A percentile compares a stretch with the other conserved stretches of the same genome.
These are phyloP conservation scores for Fagopyrum homotropicum DNA, from an alignment of 148 eudicot genomes.

Conservation along the genomic window DNA sequence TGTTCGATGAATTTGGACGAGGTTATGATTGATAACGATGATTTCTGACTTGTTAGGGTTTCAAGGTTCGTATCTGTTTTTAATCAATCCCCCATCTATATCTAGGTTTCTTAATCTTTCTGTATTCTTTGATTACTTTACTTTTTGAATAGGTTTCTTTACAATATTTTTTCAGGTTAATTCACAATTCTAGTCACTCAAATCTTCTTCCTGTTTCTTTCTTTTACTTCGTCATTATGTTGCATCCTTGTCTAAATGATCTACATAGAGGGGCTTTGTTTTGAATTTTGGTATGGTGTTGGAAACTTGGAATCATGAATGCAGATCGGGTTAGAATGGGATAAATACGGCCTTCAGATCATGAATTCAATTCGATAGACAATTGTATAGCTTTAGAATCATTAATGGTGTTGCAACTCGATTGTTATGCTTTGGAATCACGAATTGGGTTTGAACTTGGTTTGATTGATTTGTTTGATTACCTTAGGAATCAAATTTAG, in stretches of 20 bases:
- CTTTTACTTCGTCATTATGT: background rate
- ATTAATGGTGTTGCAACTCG: background rate
- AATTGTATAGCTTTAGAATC: background rate
- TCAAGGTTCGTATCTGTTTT: background rate
- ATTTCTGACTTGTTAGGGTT: conserved; percentile 9
- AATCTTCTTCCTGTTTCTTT: background rate
- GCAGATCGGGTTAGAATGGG: background rate
- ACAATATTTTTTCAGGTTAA: background rate
- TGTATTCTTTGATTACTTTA: background rate
- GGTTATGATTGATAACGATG: background rate
- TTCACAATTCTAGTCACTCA: conserved; percentile 3
- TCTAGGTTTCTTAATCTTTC: background rate
- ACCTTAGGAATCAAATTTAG: background rate
- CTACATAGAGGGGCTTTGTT: background rate
- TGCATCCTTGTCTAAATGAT: background rate
- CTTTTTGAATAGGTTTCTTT: background rate
- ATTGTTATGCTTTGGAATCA: background rate
- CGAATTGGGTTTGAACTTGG: background rate
- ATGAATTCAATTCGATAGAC: background rate
- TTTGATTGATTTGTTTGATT: background rate
- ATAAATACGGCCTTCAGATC: background rate
- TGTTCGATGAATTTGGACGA: background rate
- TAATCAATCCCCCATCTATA: background rate
- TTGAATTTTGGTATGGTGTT: background rate
- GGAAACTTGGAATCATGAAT: background rate